These are phyloP conservation scores for Fraxinus albicans DNA, from an alignment of 305 asterid genomes.

Conservation along the genomic window DNA sequence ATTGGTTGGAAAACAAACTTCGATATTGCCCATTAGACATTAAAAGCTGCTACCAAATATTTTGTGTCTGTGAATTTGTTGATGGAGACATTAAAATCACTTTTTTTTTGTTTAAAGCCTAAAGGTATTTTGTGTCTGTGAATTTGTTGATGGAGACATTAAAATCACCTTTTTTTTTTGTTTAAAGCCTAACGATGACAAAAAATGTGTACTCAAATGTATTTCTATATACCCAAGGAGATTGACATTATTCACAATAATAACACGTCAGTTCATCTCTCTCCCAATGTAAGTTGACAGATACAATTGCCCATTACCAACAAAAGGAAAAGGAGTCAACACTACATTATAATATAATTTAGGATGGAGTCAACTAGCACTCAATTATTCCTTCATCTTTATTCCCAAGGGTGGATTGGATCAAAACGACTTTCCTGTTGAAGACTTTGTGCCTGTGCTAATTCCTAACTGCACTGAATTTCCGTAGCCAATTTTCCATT, in stretches of 20 bases:
- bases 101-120: neutral
- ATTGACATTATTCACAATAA: neutral
- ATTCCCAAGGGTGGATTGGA: slow-evolving; percentile 4
- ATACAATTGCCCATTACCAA: neutral
- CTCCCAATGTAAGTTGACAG: neutral
- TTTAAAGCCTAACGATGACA: too few species aligned
- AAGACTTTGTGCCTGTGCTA: neutral
- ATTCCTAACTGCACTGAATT: slow-evolving; percentile 1
- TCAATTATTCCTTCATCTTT: neutral
- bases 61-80: neutral
- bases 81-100: neutral
- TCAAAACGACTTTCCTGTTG: neutral
- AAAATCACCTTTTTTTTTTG: too few species aligned
- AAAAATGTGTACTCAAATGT: too few species aligned
- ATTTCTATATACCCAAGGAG: too few species aligned
- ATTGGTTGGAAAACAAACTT: neutral
- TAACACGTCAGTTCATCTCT: neutral
- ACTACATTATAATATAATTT: too few species aligned
- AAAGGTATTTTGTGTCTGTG: neutral
- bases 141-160: too few species aligned
- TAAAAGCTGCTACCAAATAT: neutral
- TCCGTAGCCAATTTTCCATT: neutral
- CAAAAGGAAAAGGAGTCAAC: neutral
- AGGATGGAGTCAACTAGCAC: neutral
- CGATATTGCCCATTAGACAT: neutral